Evolutionary conservation across 495 filamentous ascomycete genomes (phyloP).

Genomic region (Choiromyces venosus): DNA sequence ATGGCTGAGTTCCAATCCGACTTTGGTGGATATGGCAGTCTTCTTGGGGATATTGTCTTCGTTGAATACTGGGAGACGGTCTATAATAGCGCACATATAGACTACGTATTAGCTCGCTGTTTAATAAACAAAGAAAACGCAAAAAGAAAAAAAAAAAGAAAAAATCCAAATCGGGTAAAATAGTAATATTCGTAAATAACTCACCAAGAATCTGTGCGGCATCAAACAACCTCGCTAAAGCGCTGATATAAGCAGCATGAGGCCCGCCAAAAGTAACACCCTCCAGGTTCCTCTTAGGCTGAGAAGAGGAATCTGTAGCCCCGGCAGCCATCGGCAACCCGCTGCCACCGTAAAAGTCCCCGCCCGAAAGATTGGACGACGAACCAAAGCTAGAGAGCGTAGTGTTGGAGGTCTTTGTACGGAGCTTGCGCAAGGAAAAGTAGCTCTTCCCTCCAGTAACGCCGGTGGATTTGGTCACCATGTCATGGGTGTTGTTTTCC

Average conservation of each 20-base stretch:
- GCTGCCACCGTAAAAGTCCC: conserved; percentile 29
- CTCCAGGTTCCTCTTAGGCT: conserved; percentile 62
- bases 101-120: background rate
- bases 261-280: conserved; percentile 70
- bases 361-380: conserved; percentile 24
- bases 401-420: conserved; percentile 71
- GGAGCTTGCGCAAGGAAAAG: conserved; percentile 76
- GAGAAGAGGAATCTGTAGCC: conserved; percentile 36
- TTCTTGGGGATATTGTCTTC: conserved; percentile 87
- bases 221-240: conserved; percentile 87
- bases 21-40: conserved; percentile 68
- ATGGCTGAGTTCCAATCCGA: conserved; percentile 86
- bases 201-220: conserved; percentile 88
- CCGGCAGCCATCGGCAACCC: conserved; percentile 33
- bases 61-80: conserved; percentile 92
- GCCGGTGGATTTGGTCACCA: conserved; percentile 42
- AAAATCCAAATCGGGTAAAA: conserved; percentile 4
- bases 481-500: conserved; percentile 34
- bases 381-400: conserved; percentile 31
- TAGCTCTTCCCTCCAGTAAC: conserved; percentile 43
- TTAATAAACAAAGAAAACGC: conserved; percentile 1
- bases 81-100: conserved; percentile 47
- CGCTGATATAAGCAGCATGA: conserved; percentile 82
- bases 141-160: conserved; percentile 1
- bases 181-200: conserved; percentile 41